Conservation (phyloP, 768 basidiomycete genomes). For the Amanita subjunquillea region DNA sequence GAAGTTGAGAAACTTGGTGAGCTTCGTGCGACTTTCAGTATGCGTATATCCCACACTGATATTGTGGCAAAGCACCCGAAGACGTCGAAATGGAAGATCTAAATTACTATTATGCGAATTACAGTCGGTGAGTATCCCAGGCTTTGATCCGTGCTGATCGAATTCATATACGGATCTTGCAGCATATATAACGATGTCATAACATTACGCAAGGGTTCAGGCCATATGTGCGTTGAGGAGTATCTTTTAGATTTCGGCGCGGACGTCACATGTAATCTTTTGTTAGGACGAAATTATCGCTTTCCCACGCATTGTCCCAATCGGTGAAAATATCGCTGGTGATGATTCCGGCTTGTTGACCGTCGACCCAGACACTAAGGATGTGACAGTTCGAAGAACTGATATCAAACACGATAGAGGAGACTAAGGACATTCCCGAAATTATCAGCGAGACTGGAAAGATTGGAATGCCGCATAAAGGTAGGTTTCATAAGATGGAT, state of each 20-base stretch:
- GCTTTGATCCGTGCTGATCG: not conserved
- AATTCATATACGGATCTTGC: constrained; percentile 1
- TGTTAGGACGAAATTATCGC: constrained; percentile 84
- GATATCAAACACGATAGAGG: constrained; percentile 88
- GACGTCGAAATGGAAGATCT: constrained; percentile 94
- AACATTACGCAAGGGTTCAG: constrained; percentile 85
- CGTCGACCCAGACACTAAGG: not conserved
- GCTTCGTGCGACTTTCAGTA: not conserved
- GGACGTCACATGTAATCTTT: constrained; percentile 6
- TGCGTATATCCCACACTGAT: constrained; percentile 5
- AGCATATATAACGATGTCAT: constrained; percentile 98
- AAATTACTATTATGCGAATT: constrained; percentile 95
- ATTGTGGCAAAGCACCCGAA: constrained; percentile 50
- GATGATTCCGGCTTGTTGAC: constrained; percentile 7
- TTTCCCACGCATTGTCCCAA: constrained; percentile 92
- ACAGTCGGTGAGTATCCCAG: constrained; percentile 60
- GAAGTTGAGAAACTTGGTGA: constrained; percentile 80
- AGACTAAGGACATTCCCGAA: constrained; percentile 94
- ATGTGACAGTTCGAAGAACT: constrained; percentile 73
- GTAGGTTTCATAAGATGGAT: constrained; percentile 21
- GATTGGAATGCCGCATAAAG: constrained; percentile 83
- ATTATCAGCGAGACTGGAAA: constrained; percentile 90
- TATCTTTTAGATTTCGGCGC: constrained; percentile 7
- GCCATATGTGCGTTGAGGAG: constrained; percentile 68
- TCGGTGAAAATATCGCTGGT: constrained; percentile 95